A percentile compares a stretch with the other conserved stretches of the same genome.
Conservation (phyloP, 371 early-diverging fungal species). For the Rhizopus sp. region DNA sequence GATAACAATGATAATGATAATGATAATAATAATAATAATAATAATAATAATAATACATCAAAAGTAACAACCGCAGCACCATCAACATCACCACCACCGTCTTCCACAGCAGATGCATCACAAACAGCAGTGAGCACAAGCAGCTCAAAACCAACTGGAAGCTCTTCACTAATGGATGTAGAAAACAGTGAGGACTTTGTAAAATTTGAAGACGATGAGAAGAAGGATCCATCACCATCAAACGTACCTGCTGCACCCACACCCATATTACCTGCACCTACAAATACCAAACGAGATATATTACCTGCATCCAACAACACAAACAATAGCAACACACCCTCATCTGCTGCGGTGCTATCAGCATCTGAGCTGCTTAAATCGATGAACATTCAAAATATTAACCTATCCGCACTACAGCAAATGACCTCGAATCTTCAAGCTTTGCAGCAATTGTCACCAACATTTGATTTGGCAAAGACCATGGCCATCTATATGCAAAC, state of each 20-base stretch:
- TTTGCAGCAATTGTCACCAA: slow-evolving; percentile 35
- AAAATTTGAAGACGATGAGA: slow-evolving; percentile 52
- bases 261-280: slow-evolving; percentile 6
- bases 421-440: slow-evolving; percentile 42
- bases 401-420: slow-evolving; percentile 47
- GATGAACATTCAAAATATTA: slow-evolving; percentile 40
- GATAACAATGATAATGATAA: background rate
- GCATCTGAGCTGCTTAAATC: slow-evolving; percentile 35
- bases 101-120: background rate
- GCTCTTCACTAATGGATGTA: slow-evolving; percentile 17
- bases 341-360: slow-evolving; percentile 9
- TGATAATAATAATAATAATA: background rate
- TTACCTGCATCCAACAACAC: slow-evolving; percentile 2
- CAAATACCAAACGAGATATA: slow-evolving; percentile 3
- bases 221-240: slow-evolving; percentile 17
- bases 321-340: slow-evolving; percentile 2
- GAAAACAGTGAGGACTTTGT: slow-evolving; percentile 46
- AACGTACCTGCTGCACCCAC: slow-evolving; percentile 13
- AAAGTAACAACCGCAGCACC: too few species aligned
- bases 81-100: background rate
- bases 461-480: slow-evolving; percentile 40
- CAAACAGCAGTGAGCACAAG: background rate
- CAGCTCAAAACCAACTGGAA: background rate
- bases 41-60: background rate
- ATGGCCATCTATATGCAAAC: slow-evolving; percentile 46